A percentile compares a stretch with the other conserved stretches of the same genome.
Evolutionary conservation across 345 rosid genomes (phyloP).

Genomic region (Eucalyptus sideroxylon): DNA sequence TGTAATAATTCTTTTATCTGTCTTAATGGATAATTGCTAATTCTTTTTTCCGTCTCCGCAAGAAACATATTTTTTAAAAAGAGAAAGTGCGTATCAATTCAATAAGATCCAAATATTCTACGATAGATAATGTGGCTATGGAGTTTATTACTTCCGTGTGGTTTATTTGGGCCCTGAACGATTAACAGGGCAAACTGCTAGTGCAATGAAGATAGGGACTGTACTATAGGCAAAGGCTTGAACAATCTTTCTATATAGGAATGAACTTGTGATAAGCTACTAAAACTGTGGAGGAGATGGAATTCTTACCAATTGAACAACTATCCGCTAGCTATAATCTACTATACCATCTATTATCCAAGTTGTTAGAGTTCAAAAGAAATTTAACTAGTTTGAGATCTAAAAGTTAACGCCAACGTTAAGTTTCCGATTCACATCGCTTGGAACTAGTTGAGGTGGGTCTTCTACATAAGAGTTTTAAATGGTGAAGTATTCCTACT

Average conservation of each 20-base stretch:
- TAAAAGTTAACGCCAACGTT: background rate
- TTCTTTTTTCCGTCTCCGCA: background rate
- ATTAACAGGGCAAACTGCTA: background rate
- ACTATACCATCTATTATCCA: background rate
- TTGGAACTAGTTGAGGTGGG: background rate
- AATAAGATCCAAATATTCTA: background rate
- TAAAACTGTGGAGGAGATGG: background rate
- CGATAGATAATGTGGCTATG: background rate
- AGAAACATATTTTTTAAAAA: background rate
- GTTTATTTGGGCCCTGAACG: background rate
- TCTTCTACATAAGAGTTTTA: background rate
- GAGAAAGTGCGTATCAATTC: background rate
- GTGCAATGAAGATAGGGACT: accelerated
- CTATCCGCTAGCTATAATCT: accelerated
- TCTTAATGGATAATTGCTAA: background rate
- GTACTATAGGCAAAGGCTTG: background rate
- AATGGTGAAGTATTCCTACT: background rate
- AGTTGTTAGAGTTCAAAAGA: background rate
- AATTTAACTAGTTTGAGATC: background rate
- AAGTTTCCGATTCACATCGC: no score
- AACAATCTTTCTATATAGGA: background rate
- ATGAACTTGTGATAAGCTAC: background rate
- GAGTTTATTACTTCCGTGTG: background rate
- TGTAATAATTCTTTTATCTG: no score
- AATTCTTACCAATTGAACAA: background rate